Evolutionary conservation across 2,329 filamentous ascomycete genomes (phyloP).

Genomic region (Chrysosphaeria jannelii): DNA sequence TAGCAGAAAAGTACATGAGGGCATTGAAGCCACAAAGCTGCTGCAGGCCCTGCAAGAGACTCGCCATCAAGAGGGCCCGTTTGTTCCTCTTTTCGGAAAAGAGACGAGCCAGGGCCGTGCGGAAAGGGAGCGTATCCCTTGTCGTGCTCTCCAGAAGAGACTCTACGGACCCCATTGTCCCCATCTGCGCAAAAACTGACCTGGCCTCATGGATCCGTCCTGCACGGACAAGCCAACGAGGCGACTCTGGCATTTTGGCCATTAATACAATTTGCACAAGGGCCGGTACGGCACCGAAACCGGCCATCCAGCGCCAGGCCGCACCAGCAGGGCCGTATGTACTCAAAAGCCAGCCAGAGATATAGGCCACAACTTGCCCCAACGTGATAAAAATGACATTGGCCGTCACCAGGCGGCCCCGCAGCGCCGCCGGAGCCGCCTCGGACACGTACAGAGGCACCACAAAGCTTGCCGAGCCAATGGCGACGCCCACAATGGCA

Average conservation of each 20-base stretch:
- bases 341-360: conserved; percentile 50
- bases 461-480: conserved; percentile 53
- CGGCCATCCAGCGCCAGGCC: conserved; percentile 83
- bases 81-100: too few relatives aligned
- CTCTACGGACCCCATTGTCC: conserved; percentile 4
- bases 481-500: conserved; percentile 37
- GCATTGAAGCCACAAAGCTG: conserved; percentile 82
- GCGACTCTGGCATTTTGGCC: conserved; percentile 56
- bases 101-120: too few relatives aligned
- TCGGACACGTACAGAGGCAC: conserved; percentile 75
- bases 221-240: conserved; percentile 54
- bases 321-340: conserved; percentile 17
- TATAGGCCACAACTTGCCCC: conserved; percentile 69
- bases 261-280: conserved; percentile 38
- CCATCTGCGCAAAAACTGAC: conserved; percentile 33
- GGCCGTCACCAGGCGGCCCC: conserved; percentile 57
- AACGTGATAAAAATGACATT: conserved; percentile 60
- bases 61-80: conserved; percentile 57
- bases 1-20: conserved; percentile 74
- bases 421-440: conserved; percentile 41
- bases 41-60: conserved; percentile 61
- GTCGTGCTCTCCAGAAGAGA: too few relatives aligned
- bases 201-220: conserved; percentile 30
- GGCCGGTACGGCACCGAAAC: conserved; percentile 52
- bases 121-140: too few relatives aligned